Percentiles rank a stretch among this genome's conserved stretches.
phyloP scores from a whole-genome alignment of 306 rosid species.

The Gleditsia sinensis region DNA sequence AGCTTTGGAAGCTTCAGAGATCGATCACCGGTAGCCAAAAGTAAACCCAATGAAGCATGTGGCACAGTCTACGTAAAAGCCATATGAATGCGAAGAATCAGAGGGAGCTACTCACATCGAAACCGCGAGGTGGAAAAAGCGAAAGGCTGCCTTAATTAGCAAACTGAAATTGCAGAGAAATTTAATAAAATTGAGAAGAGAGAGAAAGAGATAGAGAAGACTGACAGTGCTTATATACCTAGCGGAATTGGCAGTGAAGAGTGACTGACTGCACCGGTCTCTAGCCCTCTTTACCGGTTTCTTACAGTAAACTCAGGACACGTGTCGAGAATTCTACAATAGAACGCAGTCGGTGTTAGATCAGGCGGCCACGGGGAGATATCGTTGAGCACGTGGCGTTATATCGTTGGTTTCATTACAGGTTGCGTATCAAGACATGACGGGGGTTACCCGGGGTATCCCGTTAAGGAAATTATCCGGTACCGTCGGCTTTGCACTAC shows the following conservation, averaged over 20 bases:
- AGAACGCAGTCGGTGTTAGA: conserved; percentile 21
- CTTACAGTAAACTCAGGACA: not conserved
- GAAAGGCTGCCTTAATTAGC: conserved; percentile 21
- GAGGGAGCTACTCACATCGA: conserved; percentile 46
- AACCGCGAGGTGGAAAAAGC: conserved; percentile 45
- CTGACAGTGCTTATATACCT: conserved; percentile 14
- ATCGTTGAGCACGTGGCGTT: not conserved
- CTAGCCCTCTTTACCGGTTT: not conserved
- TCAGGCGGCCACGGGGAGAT: not conserved
- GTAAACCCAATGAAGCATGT: not conserved
- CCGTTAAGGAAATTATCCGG: no score
- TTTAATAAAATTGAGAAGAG: not conserved
- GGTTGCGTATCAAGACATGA: not conserved
- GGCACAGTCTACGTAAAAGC: not conserved
- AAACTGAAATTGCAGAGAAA: conserved; percentile 13
- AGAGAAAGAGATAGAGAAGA: not conserved
- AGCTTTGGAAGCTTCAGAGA: conserved; percentile 14
- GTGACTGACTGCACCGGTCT: not conserved
- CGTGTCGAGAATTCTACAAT: not conserved
- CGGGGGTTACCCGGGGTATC: no score
- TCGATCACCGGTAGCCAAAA: conserved; percentile 40
- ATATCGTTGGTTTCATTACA: not conserved
- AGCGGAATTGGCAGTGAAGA: not conserved
- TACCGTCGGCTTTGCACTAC: not conserved
- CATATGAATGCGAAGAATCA: not conserved